Evolutionary conservation across 805 yeast genomes (phyloP), one percentile per base, ranked within the genome.

Genomic region (Naumovozyma dairenensis): DNA sequence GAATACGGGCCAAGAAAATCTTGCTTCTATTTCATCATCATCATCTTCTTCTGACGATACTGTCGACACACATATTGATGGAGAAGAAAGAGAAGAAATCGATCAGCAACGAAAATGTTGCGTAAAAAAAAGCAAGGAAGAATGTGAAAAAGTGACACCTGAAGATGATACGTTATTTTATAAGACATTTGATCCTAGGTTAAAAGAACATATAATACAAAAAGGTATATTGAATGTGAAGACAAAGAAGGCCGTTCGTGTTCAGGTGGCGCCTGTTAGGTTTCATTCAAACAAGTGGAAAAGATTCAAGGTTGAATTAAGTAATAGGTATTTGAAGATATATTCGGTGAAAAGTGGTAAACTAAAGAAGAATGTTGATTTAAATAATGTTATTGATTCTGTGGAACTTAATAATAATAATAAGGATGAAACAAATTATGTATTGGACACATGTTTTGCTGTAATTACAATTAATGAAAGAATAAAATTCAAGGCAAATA

Each of bases 241-340:
- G 21, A 39, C 38, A 9, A n/a, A n/a, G n/a, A n/a, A n/a, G n/a
- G n/a, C n/a, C n/a, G n/a, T n/a, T n/a, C n/a, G n/a, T n/a, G n/a
- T n/a, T n/a, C 24, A 37, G 21, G 39, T 36, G 19, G 40, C 40
- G 17, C 38, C 38, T 13, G 13, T 24, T 12, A 26, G 41, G 15
- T 38, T 48, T 12, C 43, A 46, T 21, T 39, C 49, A 21, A 38
- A 35, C 10, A 39, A 45, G 21, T 48, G 50, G 52, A 44, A 45
- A 25, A 36, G 38, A 26, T 35, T 43, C 19, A 38, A 33, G 18
- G 44, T 38, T 6, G 40, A 30, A 8, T 26, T 48, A 20, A 39
- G 48, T 5, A 48, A 46, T 28, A 34, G 17, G n/a, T 13, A 36
- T 5, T 37, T 45, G 18, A 37, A 35, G 22, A 25, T 48, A 15